Base-by-base conservation (phyloP, 805 yeast genomes). In the Saccharomycopsis babjevae region DNA sequence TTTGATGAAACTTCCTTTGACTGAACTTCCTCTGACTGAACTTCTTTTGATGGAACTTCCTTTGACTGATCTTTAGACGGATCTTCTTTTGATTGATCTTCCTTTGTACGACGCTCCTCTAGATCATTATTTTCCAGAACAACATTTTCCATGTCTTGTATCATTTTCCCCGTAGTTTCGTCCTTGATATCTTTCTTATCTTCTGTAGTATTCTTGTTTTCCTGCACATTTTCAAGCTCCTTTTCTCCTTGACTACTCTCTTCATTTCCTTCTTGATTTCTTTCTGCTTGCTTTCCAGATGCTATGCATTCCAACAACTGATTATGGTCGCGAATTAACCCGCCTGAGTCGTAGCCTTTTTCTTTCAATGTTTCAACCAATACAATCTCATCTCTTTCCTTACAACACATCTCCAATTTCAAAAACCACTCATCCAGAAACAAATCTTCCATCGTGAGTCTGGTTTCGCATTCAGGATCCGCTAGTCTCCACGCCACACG, bases 401-500 rank as follows among this genome's bases (percentile, higher is more conserved):
- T 78, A 18, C 80, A 65, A 69, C 93, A 87, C 74, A 82, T 79
- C 64, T 82, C 88, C 56, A 86, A 73, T 3, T 72, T 65, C 34
- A 72, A 73, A 68, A 87, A 86, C 84, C 88, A 87, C 11, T 85
- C 83, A 66, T 87, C 91, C 1, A 74, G 67, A 63, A 84, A 81
- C 39, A 88, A 72, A 30, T 78, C 76, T 1, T 78, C 76, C 64
- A 88, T 67, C 18, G 79, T 76, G 68, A 83, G 83, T 64, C 96
- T 76, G 7, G 80, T 75, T 1, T 67, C 68, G 0, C 79, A 75
- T 28, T 81, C 74, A 3, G 90, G 89, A 67, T 87, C 91, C 66
- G 86, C 81, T 58, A 88, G 71, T 69, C 87, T 81, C 90, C 92
- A 86, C 8, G 89, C 84, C 6, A 78, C 83, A 67, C 94, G 77